Evolutionary conservation across 305 asterid species (phyloP).

Genomic region (Salvia sclarea): DNA sequence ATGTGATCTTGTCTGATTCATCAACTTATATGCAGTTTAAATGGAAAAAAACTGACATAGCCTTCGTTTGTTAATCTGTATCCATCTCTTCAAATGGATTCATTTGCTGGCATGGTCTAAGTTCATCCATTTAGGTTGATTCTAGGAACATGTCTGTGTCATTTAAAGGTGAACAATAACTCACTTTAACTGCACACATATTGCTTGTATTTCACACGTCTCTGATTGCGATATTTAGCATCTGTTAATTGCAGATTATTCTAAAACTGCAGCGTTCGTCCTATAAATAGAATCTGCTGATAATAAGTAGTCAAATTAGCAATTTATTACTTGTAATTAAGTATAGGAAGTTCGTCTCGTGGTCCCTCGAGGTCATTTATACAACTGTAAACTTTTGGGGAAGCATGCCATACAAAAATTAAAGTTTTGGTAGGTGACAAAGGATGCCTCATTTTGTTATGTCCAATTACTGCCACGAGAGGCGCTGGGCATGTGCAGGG

Average conservation of each 20-base stretch:
- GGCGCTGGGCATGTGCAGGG: constrained; percentile 51
- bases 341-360: constrained; percentile 30
- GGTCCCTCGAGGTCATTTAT: constrained; percentile 40
- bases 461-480: constrained; percentile 43
- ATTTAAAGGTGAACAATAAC: constrained; percentile 16
- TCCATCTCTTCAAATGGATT: background rate
- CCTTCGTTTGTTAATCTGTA: constrained; percentile 14
- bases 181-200: background rate
- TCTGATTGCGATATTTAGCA: background rate
- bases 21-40: background rate
- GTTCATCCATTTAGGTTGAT: constrained; percentile 10
- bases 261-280: background rate
- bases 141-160: constrained; percentile 5
- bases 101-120: constrained; percentile 18
- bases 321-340: constrained; percentile 22
- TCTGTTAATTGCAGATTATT: background rate
- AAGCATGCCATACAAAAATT: constrained; percentile 27
- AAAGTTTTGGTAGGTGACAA: constrained; percentile 52
- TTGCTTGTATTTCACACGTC: background rate
- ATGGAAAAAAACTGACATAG: background rate
- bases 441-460: constrained; percentile 39
- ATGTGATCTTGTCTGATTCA: background rate
- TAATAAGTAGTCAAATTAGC: constrained; percentile 21
- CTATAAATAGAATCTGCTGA: background rate
- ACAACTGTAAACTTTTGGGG: constrained; percentile 41